These are phyloP conservation scores for Ulmus americana DNA, from an alignment of 331 rosid genomes.

Conservation along the genomic window DNA sequence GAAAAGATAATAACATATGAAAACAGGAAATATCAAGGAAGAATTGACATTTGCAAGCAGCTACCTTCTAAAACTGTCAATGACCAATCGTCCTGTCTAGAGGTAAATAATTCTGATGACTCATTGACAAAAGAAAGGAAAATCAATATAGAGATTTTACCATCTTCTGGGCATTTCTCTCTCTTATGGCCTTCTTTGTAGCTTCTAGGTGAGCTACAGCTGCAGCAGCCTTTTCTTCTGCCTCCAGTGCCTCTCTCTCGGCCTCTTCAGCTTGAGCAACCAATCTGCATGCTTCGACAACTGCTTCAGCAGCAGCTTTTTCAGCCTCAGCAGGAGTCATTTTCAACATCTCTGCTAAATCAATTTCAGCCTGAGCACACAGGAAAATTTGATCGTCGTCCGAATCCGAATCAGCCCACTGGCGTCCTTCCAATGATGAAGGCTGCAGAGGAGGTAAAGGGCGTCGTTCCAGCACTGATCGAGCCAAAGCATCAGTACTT, in stretches of 20 bases:
- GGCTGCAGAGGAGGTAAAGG: slow-evolving; percentile 30
- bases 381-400: slow-evolving; percentile 42
- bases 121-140: not conserved
- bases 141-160: slow-evolving; percentile 29
- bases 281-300: slow-evolving; percentile 81
- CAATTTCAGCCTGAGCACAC: slow-evolving; percentile 62
- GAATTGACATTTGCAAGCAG: not conserved
- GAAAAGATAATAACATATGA: not conserved
- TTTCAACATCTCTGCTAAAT: slow-evolving; percentile 65
- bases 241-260: slow-evolving; percentile 75
- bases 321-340: slow-evolving; percentile 82
- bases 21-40: not conserved
- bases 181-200: slow-evolving; percentile 55
- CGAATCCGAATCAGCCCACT: slow-evolving; percentile 37
- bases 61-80: not conserved
- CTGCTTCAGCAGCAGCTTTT: slow-evolving; percentile 79
- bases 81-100: too few relatives aligned
- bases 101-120: too few relatives aligned
- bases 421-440: slow-evolving; percentile 49
- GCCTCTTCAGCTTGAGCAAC: slow-evolving; percentile 93
- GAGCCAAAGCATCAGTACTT: slow-evolving; percentile 26
- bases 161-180: slow-evolving; percentile 54
- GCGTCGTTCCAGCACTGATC: slow-evolving; percentile 44
- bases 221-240: slow-evolving; percentile 89
- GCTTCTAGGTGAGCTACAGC: slow-evolving; percentile 80